phyloP scores from a whole-genome alignment of 208 protist genomes.

The Leishmania guyanensis region DNA sequence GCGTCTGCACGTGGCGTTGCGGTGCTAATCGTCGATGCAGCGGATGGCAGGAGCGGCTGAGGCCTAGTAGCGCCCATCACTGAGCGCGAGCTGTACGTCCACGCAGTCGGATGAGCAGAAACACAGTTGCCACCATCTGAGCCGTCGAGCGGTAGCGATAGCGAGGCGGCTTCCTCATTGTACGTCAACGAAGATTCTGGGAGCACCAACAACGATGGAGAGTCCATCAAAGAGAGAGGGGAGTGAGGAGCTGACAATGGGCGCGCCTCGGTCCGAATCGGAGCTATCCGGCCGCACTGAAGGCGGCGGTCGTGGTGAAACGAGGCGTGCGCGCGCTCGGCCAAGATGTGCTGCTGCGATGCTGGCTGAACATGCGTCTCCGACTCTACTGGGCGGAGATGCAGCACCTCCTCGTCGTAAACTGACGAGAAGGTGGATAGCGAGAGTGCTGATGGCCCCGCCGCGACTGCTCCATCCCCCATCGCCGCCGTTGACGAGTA shows the following conservation, averaged over 20 bases:
- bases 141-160: not conserved
- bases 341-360: constrained; percentile 18
- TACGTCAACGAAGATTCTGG: not conserved
- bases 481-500: not conserved
- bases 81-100: not conserved
- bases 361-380: not conserved
- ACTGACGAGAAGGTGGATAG: not conserved
- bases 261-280: too few species aligned
- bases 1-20: not conserved
- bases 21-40: too few species aligned
- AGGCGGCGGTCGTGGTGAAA: constrained; percentile 37
- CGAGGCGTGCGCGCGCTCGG: constrained; percentile 28
- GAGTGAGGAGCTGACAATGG: not conserved
- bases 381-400: not conserved
- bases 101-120: not conserved
- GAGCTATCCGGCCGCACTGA: constrained; percentile 11
- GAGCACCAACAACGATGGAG: constrained; percentile 16
- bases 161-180: not conserved
- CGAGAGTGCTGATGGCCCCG: not conserved
- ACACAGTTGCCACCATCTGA: not conserved
- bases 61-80: constrained; percentile 8
- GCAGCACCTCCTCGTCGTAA: not conserved
- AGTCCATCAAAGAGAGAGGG: not conserved
- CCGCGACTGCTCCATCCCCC: not conserved
- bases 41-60: not conserved